Conservation (phyloP, 768 basidiomycete genomes). For the Leccinum incarnatum region DNA sequence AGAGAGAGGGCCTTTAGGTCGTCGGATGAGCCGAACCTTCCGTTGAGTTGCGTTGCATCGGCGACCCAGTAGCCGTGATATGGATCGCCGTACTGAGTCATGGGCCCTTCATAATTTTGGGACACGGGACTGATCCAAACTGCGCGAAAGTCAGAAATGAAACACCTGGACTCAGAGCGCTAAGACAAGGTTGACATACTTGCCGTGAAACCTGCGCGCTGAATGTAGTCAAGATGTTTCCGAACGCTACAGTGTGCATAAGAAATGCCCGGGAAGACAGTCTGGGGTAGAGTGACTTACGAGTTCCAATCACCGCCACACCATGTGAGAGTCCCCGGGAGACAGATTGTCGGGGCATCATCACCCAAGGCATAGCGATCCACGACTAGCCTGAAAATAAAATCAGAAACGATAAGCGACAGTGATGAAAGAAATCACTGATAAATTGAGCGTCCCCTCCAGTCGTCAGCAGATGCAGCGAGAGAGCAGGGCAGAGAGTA, state of each 20-base stretch:
- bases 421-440: neutral
- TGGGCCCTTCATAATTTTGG: constrained; percentile 71
- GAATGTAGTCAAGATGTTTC: constrained; percentile 81
- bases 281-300: neutral
- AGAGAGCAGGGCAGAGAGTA: neutral
- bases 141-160: constrained; percentile 19
- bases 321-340: constrained; percentile 14
- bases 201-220: constrained; percentile 79
- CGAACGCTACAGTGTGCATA: constrained; percentile 43
- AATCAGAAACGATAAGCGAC: neutral
- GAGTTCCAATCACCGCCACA: constrained; percentile 18
- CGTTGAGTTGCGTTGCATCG: constrained; percentile 65
- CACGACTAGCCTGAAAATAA: constrained; percentile 4
- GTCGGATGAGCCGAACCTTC: constrained; percentile 66
- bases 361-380: constrained; percentile 11
- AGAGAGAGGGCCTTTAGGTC: constrained; percentile 67
- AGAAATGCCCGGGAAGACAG: neutral
- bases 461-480: constrained; percentile 13
- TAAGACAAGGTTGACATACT: constrained; percentile 34
- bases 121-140: constrained; percentile 85
- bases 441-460: constrained; percentile 17
- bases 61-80: constrained; percentile 88
- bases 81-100: constrained; percentile 72
- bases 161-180: neutral
- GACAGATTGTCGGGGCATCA: neutral